Evolutionary conservation across 2,329 filamentous ascomycete species (phyloP).

Genomic region (Microdochium nivale): DNA sequence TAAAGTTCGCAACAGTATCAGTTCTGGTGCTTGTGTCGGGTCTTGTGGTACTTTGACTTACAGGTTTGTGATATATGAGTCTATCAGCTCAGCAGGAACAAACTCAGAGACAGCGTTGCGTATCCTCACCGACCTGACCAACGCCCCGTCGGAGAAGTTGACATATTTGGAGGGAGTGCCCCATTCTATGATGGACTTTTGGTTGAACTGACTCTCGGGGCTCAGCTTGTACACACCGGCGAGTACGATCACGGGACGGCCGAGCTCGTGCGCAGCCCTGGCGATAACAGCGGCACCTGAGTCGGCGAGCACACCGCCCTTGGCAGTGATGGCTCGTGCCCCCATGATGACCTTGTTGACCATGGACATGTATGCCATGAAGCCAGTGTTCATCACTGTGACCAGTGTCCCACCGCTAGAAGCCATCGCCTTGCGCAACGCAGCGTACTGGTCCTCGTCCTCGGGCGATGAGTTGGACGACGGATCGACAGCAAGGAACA

Average conservation of each 20-base stretch:
- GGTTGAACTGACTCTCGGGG: slow-evolving; percentile 78
- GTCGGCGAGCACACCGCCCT: slow-evolving; percentile 77
- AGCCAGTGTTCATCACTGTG: slow-evolving; percentile 72
- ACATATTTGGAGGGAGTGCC: slow-evolving; percentile 72
- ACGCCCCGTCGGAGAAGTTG: slow-evolving; percentile 67
- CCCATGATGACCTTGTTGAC: slow-evolving; percentile 93
- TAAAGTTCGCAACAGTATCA: slow-evolving; percentile 3
- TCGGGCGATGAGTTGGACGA: slow-evolving; percentile 20
- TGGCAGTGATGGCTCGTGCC: slow-evolving; percentile 79
- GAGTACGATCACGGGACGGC: slow-evolving; percentile 79
- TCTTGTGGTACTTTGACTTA: slow-evolving; percentile 31
- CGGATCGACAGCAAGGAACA: slow-evolving; percentile 69
- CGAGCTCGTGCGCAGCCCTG: slow-evolving; percentile 72
- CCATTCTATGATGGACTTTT: slow-evolving; percentile 76
- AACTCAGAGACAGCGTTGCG: slow-evolving; percentile 77
- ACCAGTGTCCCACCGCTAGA: slow-evolving; percentile 75
- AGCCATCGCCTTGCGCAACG: slow-evolving; percentile 69
- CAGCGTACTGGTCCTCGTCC: slow-evolving; percentile 32
- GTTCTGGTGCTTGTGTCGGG: not conserved
- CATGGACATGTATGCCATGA: slow-evolving; percentile 89
- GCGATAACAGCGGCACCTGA: slow-evolving; percentile 79
- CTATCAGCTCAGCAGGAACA: slow-evolving; percentile 65
- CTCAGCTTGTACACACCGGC: slow-evolving; percentile 91
- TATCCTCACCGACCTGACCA: slow-evolving; percentile 71
- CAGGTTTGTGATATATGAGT: slow-evolving; percentile 81